phyloP scores from a whole-genome alignment of 495 filamentous ascomycete genomes.

The Penicillium desertorum region DNA sequence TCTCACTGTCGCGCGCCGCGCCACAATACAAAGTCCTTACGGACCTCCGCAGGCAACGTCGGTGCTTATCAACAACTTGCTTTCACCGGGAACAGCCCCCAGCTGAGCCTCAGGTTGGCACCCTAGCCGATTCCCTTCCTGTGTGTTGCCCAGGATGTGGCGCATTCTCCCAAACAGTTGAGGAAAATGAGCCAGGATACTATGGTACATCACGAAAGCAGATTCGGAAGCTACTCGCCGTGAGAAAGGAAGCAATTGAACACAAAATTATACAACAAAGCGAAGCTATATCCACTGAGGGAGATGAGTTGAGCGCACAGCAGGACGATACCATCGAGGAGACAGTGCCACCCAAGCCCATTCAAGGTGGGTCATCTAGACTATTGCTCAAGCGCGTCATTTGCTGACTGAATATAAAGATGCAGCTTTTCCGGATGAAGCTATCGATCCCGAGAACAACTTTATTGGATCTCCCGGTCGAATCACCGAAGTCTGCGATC shows the following conservation, averaged over 20 bases:
- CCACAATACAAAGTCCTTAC: neutral
- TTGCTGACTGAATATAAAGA: slow-evolving; percentile 22
- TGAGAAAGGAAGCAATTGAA: slow-evolving; percentile 45
- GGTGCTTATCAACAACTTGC: slow-evolving; percentile 24
- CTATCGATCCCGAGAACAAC: slow-evolving; percentile 28
- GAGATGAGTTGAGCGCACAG: slow-evolving; percentile 16
- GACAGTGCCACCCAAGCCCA: slow-evolving; percentile 19
- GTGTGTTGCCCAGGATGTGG: slow-evolving; percentile 82
- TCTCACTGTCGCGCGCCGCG: slow-evolving; percentile 10
- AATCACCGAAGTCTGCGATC: slow-evolving; percentile 64
- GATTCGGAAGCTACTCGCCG: slow-evolving; percentile 36
- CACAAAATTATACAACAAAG: slow-evolving; percentile 15
- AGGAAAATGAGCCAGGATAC: slow-evolving; percentile 72
- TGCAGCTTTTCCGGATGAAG: slow-evolving; percentile 39
- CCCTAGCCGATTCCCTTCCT: slow-evolving; percentile 29
- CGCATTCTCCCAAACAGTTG: slow-evolving; percentile 71
- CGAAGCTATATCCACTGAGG: neutral
- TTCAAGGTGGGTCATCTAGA: slow-evolving; percentile 18
- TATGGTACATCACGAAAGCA: slow-evolving; percentile 60
- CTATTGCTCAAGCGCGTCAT: neutral
- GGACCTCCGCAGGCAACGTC: slow-evolving; percentile 17
- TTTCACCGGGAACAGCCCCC: slow-evolving; percentile 2
- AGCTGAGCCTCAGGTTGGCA: slow-evolving; percentile 12
- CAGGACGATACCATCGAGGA: slow-evolving; percentile 9
- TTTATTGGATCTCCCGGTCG: slow-evolving; percentile 20